Base-by-base conservation (phyloP, 306 rosid genomes). In the Gastrolobium villosum region DNA sequence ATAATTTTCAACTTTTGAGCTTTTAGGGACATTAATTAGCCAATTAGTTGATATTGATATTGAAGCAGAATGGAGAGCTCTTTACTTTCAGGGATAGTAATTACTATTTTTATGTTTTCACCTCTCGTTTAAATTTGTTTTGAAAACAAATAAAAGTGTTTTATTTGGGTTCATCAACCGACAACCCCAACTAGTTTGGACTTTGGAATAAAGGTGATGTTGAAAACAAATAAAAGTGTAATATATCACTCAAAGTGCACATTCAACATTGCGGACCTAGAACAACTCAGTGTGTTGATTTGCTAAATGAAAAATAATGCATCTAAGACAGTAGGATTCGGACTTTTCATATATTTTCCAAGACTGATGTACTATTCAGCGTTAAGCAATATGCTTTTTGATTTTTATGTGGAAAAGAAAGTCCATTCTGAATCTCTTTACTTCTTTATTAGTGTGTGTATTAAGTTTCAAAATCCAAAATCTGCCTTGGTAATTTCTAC, bases 21-120 rank as follows among this genome's bases (percentile, higher is more conserved):
- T 78, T 59, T 78, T 4, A 62, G 50, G 62, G 79, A 46, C 20
- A 32, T 31, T 14, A 7, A 15, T 28, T 74, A 7, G 70, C n/a
- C 34, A 37, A 34, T 10, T 60, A 5, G 55, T 62, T 48, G 49
- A 35, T 62, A 4, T 20, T 20, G 43, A 64, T 46, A 15, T 48
- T 61, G 7, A 70, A 32, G 32, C 37, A 34, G 30, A 61, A 15
- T 7, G 14, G 5, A 28, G 44, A 64, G 43, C 37, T 41, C 56
- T 75, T 75, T 62, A n/a, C 2, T 20, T 75, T 46, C 15, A 14
- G 56, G 49, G 30, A 45, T 74, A 20, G 10, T 36, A 36, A 13
- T 64, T 64, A 5, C 10, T 10, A 10, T 36, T 55, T 65, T 41
- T 46, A 57, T 64, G 65, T 43, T 74, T 59, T 57, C 13, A 11